Evolutionary conservation across 192 early-diverging fungal species (phyloP), one percentile per base, ranked within the genome.

Genomic region (Podila verticillata): DNA sequence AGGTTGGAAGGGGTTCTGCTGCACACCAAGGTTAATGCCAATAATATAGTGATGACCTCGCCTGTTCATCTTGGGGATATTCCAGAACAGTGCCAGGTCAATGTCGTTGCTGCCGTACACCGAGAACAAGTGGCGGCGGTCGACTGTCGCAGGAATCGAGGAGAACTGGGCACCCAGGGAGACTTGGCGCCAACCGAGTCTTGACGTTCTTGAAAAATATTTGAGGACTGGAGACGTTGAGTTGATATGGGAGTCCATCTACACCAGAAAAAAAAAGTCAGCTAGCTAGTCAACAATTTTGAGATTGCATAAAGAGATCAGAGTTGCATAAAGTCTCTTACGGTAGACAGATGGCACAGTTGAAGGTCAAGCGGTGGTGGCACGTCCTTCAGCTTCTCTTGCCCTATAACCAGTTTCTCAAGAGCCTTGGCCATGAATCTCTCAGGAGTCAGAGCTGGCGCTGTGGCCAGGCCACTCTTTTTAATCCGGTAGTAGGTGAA

Each of bases 1-100:
- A 9, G 75, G 89, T 67, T 86, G 87, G 70, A 93, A 86, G 10
- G 89, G 91, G 66, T 92, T 91, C 63, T 90, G 88, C 24, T 90
- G 95, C 28, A 96, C 89, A 6, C 92, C 91, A 6, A 97, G 78
- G 69, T 97, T 97, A 57, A 97, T 96, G 20, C 96, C 96, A 26
- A 94, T 92, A 62, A 97, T 95, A 54, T 94, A 96, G 65, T 97
- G 96, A 73, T 99, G 96, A 1, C 97, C 96, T 36, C 84, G 84
- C 0, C 83, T 70, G 28, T 83, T 82, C 66, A 84, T 78, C 26
- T 75, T 68, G 51, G 84, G 80, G 57, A 89, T 91, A 82, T 85
- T 78, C 95, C 95, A 99, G 68, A 95, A 93, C 9, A 99, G 70
- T 13, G 91, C 85, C 66, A 99, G 87, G 68, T 99, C 97, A 19